A percentile compares a stretch with the other conserved stretches of the same genome.
Evolutionary conservation across 345 rosid genomes (phyloP).

Genomic region (Hibiscus syriacus): DNA sequence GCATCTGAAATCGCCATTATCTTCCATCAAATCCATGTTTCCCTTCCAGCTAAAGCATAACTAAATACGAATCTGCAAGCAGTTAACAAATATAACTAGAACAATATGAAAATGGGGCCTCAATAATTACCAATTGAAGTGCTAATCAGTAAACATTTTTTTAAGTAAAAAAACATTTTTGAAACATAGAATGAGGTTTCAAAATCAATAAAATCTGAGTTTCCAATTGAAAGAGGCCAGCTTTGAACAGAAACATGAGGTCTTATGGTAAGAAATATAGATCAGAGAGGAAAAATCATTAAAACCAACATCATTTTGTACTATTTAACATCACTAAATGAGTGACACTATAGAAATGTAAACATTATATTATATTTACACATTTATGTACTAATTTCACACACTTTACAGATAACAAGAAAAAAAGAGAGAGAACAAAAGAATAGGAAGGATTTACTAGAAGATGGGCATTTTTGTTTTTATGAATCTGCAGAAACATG

Average conservation of each 20-base stretch:
- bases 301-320: not conserved
- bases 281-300: not conserved
- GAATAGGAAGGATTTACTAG: not conserved
- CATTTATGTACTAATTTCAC: not conserved
- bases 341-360: not conserved
- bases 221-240: not conserved
- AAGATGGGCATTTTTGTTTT: not conserved
- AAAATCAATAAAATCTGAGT: not conserved
- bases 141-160: not conserved
- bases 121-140: not conserved
- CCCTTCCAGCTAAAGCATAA: not conserved
- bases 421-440: too few species aligned
- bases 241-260: not conserved
- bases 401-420: conserved; percentile 1
- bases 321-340: not conserved
- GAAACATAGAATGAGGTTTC: not conserved
- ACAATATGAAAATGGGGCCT: not conserved
- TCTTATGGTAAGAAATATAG: too few species aligned
- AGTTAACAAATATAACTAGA: not conserved
- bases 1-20: not conserved
- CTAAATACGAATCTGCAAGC: not conserved
- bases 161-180: too few species aligned
- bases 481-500: conserved; percentile 7
- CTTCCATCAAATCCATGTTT: too few species aligned
- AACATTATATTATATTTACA: not conserved